Evolutionary conservation across 768 basidiomycete species (phyloP), one percentile per base, ranked within the genome.

Genomic region (Lactarius evosmus): DNA sequence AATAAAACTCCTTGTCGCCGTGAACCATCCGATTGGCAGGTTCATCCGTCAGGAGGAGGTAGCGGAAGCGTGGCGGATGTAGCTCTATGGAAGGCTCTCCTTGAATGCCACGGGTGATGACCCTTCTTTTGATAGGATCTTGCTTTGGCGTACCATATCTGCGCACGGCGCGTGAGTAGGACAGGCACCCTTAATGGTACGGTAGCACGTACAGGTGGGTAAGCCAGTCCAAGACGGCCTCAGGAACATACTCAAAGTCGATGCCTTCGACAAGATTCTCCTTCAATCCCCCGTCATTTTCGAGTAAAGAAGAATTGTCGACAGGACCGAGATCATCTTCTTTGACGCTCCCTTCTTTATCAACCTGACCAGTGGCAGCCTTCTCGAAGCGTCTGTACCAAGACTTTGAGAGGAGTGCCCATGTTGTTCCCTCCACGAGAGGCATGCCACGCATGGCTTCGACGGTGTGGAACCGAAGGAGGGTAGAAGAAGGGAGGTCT

Each of bases 381-480:
- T 83, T 84, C 66, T 80, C 75, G 88, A 90, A 95, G 36, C 85
- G 83, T 62, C 82, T 82, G 78, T 82, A 90, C 93, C 93, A 96
- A 25, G 70, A 69, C 55, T 82, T 75, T 25, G 86, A 80, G 32
- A 95, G 79, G 55, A 95, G 75, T 75, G 84, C 93, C 93, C 93
- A 95, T 9, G 80, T 85, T 56, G 93, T 85, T 51, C 89, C 89
- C 8, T 80, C 75, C 33, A 79, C 76, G 81, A 93, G 84, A 46
- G 78, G 75, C 51, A 70, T 73, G 44, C 69, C 70, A 69, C 82
- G 82, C 16, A 78, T 78, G 6, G 75, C 72, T 25, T 82, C 73
- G 69, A 92, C 80, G 55, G 78, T 72, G 6, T 76, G 61, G n/a
- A 85, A 62, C 72, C 85, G 89, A 77, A 69, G 65, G 79, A 69